Conservation (phyloP, 1,139 yeast species). For the Yamadazyma friedrichii region DNA sequence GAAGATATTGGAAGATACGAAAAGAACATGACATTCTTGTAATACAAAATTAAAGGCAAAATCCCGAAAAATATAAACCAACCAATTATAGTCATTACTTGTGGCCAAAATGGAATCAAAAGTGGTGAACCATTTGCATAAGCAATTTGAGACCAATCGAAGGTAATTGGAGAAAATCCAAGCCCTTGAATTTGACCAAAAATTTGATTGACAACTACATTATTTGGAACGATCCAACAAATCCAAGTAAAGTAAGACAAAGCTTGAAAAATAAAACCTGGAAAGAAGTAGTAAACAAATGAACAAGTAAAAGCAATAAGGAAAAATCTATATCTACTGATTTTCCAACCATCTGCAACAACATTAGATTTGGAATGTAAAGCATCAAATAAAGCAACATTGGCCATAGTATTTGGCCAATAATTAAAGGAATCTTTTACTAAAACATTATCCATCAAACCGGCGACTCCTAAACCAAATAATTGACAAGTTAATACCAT, state of each 20-base stretch:
- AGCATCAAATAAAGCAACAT: conserved; percentile 51
- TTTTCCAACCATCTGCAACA: conserved; percentile 43
- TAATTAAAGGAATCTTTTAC: conserved; percentile 63
- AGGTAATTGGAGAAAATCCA: conserved; percentile 58
- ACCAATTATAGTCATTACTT: conserved; percentile 49
- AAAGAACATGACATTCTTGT: conserved; percentile 42
- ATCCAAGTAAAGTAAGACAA: conserved; percentile 37
- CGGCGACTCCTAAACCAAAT: conserved; percentile 66
- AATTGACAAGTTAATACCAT: conserved; percentile 57
- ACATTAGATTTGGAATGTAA: conserved; percentile 62
- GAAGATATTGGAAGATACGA: conserved; percentile 44
- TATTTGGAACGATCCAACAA: conserved; percentile 42
- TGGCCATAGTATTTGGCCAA: conserved; percentile 62
- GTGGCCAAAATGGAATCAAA: conserved; percentile 62
- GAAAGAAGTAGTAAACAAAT: conserved; percentile 43
- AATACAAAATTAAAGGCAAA: conserved; percentile 40
- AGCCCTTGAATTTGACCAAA: conserved; percentile 63
- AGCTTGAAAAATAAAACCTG: conserved; percentile 40
- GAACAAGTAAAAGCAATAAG: conserved; percentile 24
- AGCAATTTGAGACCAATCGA: conserved; percentile 46
- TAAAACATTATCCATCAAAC: conserved; percentile 52
- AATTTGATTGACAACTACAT: conserved; percentile 56
- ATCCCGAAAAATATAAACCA: conserved; percentile 44
- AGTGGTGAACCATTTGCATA: conserved; percentile 65
- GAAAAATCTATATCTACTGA: conserved; percentile 37